A percentile compares a stretch with the other conserved stretches of the same genome.
Conservation (phyloP, 345 rosid species). For the Populus deltoides region DNA sequence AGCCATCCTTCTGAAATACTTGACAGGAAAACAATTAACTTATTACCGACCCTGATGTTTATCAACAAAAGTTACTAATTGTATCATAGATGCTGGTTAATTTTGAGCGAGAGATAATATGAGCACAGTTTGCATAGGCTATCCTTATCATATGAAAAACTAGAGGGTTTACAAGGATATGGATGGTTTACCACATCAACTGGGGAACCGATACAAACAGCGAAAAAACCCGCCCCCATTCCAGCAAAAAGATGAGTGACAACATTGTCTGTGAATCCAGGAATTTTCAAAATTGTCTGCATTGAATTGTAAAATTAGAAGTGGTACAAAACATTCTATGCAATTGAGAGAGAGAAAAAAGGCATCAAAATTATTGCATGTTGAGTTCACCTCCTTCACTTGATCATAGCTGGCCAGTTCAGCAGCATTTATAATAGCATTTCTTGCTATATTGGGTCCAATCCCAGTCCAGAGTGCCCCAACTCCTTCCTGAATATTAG, state of each 20-base stretch:
- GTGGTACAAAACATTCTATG: neutral
- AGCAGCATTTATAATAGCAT: constrained; percentile 96
- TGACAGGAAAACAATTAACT: neutral
- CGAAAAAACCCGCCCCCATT: constrained; percentile 95
- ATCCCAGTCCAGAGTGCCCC: constrained; percentile 94
- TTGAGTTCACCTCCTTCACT: constrained; percentile 68
- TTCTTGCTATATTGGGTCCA: constrained; percentile 92
- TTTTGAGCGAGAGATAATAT: neutral
- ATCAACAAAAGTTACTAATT: neutral
- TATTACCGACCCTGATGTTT: neutral
- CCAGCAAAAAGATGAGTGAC: constrained; percentile 91
- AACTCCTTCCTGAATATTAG: constrained; percentile 73
- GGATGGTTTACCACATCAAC: constrained; percentile 87
- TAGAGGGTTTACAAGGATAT: neutral
- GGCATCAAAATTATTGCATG: neutral
- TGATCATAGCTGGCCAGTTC: constrained; percentile 98
- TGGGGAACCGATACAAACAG: constrained; percentile 98
- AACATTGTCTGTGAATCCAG: constrained; percentile 89
- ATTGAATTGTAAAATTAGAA: constrained; percentile 19
- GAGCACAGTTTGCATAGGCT: neutral
- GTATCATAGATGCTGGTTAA: neutral
- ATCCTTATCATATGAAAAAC: neutral
- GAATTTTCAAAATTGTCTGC: constrained; percentile 91
- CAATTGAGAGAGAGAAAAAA: constrained; percentile 7
- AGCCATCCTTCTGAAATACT: neutral